A percentile compares a stretch with the other conserved stretches of the same genome.
Evolutionary conservation across 2,329 filamentous ascomycete species (phyloP).

Genomic region (Rhynchosporium agropyri): DNA sequence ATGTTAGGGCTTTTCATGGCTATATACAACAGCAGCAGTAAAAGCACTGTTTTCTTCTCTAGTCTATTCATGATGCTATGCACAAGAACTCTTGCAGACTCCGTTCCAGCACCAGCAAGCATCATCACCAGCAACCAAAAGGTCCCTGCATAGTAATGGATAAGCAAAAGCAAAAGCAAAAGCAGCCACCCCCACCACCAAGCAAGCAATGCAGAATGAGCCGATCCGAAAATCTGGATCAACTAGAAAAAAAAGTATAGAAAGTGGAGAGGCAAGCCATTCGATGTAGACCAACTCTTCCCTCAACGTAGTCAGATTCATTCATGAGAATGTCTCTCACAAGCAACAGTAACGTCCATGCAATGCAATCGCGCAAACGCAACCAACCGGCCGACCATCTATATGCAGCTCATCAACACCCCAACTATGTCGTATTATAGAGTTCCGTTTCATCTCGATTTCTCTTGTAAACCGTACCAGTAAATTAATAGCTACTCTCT

Average conservation of each 20-base stretch:
- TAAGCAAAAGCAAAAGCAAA: background rate
- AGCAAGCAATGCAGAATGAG: constrained; percentile 1
- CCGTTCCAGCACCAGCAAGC: background rate
- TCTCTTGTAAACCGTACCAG: background rate
- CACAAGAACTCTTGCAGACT: constrained; percentile 7
- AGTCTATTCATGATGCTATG: constrained; percentile 7
- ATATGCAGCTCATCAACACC: constrained; percentile 16
- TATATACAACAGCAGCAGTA: constrained; percentile 7
- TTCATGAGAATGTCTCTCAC: constrained; percentile 6
- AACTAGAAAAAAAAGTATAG: background rate
- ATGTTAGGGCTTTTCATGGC: constrained; percentile 5
- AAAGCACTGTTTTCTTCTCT: background rate
- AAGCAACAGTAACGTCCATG: constrained; percentile 7
- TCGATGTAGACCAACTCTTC: background rate
- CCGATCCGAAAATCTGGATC: background rate
- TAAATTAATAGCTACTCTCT: background rate
- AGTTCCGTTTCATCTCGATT: background rate
- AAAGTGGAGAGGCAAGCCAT: background rate
- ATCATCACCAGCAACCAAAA: too few relatives aligned
- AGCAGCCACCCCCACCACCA: background rate
- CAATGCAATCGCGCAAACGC: constrained; percentile 1
- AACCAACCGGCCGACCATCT: constrained; percentile 8
- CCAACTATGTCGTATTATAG: background rate
- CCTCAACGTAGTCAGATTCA: background rate
- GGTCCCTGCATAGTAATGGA: too few relatives aligned